Percentiles rank a stretch among this genome's conserved stretches.
phyloP scores from a whole-genome alignment of 2,329 filamentous ascomycete genomes.

The Sporothrix luriei region DNA sequence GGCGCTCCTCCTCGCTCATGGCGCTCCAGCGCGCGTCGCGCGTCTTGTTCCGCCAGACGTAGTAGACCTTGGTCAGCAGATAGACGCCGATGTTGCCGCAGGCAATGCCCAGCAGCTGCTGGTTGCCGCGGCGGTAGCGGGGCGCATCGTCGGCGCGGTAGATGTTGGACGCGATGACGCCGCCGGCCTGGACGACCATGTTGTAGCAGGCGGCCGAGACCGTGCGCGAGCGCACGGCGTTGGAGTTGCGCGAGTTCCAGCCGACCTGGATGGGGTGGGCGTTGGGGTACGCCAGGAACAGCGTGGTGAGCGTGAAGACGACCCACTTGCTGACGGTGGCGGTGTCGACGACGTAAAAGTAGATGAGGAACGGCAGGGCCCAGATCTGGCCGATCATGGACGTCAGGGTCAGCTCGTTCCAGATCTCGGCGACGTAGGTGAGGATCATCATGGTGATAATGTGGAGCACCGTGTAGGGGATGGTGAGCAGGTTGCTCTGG shows the following conservation, averaged over 20 bases:
- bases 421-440: slow-evolving; percentile 48
- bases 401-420: slow-evolving; percentile 55
- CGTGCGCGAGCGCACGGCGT: slow-evolving; percentile 62
- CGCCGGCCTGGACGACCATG: slow-evolving; percentile 52
- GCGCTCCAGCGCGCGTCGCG: slow-evolving; percentile 40
- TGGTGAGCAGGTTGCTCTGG: slow-evolving; percentile 63
- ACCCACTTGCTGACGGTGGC: slow-evolving; percentile 47
- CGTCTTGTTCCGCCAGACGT: slow-evolving; percentile 43
- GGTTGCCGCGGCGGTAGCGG: slow-evolving; percentile 58
- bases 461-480: slow-evolving; percentile 52
- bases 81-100: slow-evolving; percentile 43
- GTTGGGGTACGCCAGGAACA: slow-evolving; percentile 48
- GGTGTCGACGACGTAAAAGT: slow-evolving; percentile 49
- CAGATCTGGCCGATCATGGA: slow-evolving; percentile 58
- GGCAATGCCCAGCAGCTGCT: slow-evolving; percentile 54
- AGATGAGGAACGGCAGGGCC: slow-evolving; percentile 61
- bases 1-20: slow-evolving; percentile 41
- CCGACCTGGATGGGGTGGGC: slow-evolving; percentile 53
- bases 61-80: slow-evolving; percentile 41
- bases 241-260: slow-evolving; percentile 60
- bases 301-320: slow-evolving; percentile 48
- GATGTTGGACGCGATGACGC: slow-evolving; percentile 48
- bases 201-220: slow-evolving; percentile 68
- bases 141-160: slow-evolving; percentile 49
- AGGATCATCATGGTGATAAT: slow-evolving; percentile 46